Evolutionary conservation across 768 basidiomycete genomes (phyloP), one percentile per base, ranked within the genome.

Genomic region (Sarcodon sp.): DNA sequence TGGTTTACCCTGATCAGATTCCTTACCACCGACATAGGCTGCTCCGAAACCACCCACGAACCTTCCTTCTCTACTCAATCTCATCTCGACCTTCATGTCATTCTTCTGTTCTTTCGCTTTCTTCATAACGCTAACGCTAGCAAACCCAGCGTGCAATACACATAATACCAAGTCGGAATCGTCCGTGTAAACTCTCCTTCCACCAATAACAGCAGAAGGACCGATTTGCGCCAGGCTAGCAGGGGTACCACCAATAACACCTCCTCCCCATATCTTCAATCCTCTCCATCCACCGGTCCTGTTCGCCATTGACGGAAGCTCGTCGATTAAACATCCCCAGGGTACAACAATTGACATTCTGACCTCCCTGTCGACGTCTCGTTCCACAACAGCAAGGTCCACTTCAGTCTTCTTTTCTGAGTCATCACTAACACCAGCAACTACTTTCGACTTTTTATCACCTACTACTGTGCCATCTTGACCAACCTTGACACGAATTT

Each of bases 131-230:
- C 63, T 68, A 72, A 72, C 74, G 12, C 64, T 63, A 33, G 72
- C 57, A 44, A 66, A 58, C 6, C 84, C 84, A 0, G 81, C 69
- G 54, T 87, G 84, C 43, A 87, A 61, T 1, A 80, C 82, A 48
- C 80, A 81, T 36, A 80, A 57, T 56, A 83, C 76, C 45, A 85
- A 57, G 54, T 85, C 80, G 7, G 82, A 84, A 61, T 87, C 84
- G 61, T 87, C 83, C 0, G 84, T 87, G 63, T 87, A 87, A 34
- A 85, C 70, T 43, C 79, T 66, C n/a, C 77, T 66, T 33, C 64
- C 64, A 31, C 69, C 55, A 18, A 53, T 47, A 32, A 55, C 39
- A 50, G 57, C 59, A 38, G 43, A 18, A 43, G 58, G 55, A n/a
- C 47, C 48, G 12, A 58, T 51, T 5, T 49, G 47, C 39, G 15